A percentile compares a stretch with the other conserved stretches of the same genome.
Conservation (phyloP, 345 rosid species). For the Eucalyptus sp. region DNA sequence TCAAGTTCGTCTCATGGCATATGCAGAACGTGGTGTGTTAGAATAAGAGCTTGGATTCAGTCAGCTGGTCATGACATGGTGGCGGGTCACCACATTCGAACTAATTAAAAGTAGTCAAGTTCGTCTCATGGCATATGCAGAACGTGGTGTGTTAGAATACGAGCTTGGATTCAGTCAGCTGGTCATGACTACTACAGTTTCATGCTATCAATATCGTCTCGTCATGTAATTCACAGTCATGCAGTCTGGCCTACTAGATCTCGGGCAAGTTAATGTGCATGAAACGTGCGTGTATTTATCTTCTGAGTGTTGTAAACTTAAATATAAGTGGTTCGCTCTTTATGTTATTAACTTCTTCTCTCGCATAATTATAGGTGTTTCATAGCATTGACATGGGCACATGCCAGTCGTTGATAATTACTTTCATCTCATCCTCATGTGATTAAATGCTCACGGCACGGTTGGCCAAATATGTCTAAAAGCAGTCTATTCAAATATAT, state of each 20-base stretch:
- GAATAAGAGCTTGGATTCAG: neutral
- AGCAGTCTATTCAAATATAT: neutral
- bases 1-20: neutral
- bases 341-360: neutral
- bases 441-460: neutral
- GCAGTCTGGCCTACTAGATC: neutral
- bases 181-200: neutral
- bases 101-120: neutral
- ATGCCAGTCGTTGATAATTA: neutral
- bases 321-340: neutral
- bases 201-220: neutral
- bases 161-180: neutral
- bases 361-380: neutral
- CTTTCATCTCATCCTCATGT: neutral
- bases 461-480: neutral
- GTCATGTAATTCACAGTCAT: neutral
- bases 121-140: neutral
- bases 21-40: neutral
- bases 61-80: neutral
- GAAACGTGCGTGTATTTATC: neutral
- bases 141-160: neutral
- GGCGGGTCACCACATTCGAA: neutral
- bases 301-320: neutral
- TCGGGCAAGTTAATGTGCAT: neutral
- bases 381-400: neutral